Evolutionary conservation across 345 rosid species (phyloP), one percentile per base, ranked within the genome.

Genomic region (Eucalyptus virginea): DNA sequence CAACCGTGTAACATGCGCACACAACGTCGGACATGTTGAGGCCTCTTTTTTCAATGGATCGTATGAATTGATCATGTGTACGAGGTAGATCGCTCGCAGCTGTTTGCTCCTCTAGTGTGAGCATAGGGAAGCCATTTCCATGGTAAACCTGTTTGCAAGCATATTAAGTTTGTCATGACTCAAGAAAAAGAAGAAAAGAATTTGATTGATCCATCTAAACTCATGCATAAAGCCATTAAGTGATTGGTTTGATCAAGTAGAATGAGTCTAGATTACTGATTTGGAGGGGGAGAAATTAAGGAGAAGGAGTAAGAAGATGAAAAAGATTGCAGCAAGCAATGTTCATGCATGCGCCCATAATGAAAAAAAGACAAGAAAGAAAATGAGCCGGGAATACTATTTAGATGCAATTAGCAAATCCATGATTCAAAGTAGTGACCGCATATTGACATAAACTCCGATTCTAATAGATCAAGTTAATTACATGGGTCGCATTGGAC

Each of bases 91-190:
- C 89, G 87, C 94, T 88, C 2, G 98, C 97, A 89, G 44, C 88
- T 34, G 90, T 90, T 67, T 95, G 92, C 92, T 97, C 99, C 49
- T 72, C 87, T 60, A 93, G 94, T 50, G 95, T 92, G 72, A 95
- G 89, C 24, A 95, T 88, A 47, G 97, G 98, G 92, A 92, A 96
- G 14, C 97, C 98, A 62, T 94, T 92, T 21, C 96, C 96, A 0
- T 88, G 88, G 89, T 95, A 91, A 81, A 96, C 86, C 17, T 88
- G 89, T 67, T 69, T 18, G 44, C 19, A 69, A 69, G 81, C 44
- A 17, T 34, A 18, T 69, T 34, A 9, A 11, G 81, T 34, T 69
- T 34, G 44, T 69, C 81, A 34, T 5, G 81, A 32, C 14, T 69
- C 81, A 5, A 34, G 18, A 69, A 34, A 69, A 69, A 18, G 26